Percentiles rank a stretch among this genome's conserved stretches.
These are phyloP conservation scores for Phlyctochytrium arcticum DNA, from an alignment of 192 early-diverging fungal species.

Conservation along the genomic window DNA sequence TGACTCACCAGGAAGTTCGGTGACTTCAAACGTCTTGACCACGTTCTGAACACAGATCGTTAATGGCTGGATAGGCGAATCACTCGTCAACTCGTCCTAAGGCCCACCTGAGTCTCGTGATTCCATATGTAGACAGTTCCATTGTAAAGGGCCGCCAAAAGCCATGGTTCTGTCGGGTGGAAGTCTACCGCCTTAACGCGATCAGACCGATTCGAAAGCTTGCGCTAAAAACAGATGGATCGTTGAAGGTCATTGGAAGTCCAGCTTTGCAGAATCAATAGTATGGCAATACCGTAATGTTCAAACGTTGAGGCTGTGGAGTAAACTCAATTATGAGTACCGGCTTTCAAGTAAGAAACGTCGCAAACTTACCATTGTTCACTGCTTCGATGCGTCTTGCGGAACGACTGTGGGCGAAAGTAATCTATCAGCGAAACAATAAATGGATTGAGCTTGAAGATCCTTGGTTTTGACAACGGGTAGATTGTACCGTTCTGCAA, in stretches of 20 bases:
- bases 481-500: too few relatives aligned
- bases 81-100: neutral
- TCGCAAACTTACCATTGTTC: too few relatives aligned
- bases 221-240: conserved; percentile 31
- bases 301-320: neutral
- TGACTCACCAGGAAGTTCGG: conserved; percentile 79
- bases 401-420: too few relatives aligned
- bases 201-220: conserved; percentile 68
- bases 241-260: neutral
- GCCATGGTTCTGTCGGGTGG: conserved; percentile 98
- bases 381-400: too few relatives aligned
- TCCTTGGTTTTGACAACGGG: too few relatives aligned
- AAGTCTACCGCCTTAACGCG: conserved; percentile 98
- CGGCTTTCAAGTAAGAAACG: too few relatives aligned
- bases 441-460: too few relatives aligned
- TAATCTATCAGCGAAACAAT: too few relatives aligned
- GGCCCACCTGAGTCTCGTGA: conserved; percentile 90
- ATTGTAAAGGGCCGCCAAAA: conserved; percentile 93
- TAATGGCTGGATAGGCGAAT: neutral
- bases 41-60: conserved; percentile 14
- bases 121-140: conserved; percentile 97
- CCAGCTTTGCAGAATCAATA: neutral
- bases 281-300: neutral
- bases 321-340: too few relatives aligned
- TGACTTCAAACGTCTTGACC: conserved; percentile 96